A percentile compares a stretch with the other conserved stretches of the same genome.
Conservation (phyloP, 2,329 filamentous ascomycete species). For the Nigrospora sphaerica region DNA sequence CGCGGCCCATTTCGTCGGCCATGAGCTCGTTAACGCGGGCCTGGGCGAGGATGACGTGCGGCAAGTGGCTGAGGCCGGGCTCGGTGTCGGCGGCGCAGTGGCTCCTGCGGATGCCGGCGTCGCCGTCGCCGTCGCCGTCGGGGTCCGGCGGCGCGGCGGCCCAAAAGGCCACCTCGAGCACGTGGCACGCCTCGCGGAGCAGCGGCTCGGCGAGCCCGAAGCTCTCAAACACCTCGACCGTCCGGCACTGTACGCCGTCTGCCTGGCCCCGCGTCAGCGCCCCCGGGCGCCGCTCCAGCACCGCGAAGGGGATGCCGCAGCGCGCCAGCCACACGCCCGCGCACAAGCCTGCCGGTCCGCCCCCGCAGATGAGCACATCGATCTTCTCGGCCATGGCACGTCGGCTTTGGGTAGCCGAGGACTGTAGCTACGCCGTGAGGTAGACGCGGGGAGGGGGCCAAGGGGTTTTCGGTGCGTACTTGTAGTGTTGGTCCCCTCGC, state of each 20-base stretch:
- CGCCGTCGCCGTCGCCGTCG: slow-evolving; percentile 8
- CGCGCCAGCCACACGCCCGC: slow-evolving; percentile 55
- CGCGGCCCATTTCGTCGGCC: slow-evolving; percentile 40
- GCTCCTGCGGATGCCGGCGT: slow-evolving; percentile 35
- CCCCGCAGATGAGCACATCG: slow-evolving; percentile 55
- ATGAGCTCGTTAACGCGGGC: slow-evolving; percentile 47
- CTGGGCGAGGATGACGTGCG: slow-evolving; percentile 51
- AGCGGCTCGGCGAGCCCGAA: slow-evolving; percentile 48
- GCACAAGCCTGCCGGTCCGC: slow-evolving; percentile 55
- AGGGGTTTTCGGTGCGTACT: too few species aligned
- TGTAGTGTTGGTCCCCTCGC: too few species aligned
- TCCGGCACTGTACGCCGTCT: slow-evolving; percentile 55
- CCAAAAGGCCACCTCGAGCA: slow-evolving; percentile 53
- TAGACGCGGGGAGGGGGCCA: too few species aligned
- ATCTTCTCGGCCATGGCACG: too few species aligned
- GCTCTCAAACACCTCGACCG: slow-evolving; percentile 55
- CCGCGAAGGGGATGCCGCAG: slow-evolving; percentile 45
- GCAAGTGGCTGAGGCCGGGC: slow-evolving; percentile 42
- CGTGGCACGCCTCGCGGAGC: slow-evolving; percentile 49
- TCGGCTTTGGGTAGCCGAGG: too few species aligned
- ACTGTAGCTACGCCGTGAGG: too few species aligned
- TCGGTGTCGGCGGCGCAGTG: slow-evolving; percentile 46
- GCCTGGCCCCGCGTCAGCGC: slow-evolving; percentile 54
- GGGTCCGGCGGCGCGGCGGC: slow-evolving; percentile 11
- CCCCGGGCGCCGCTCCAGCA: slow-evolving; percentile 49